phyloP scores from a whole-genome alignment of 495 filamentous ascomycete genomes.

The Rostrohypoxylon terebratum region DNA sequence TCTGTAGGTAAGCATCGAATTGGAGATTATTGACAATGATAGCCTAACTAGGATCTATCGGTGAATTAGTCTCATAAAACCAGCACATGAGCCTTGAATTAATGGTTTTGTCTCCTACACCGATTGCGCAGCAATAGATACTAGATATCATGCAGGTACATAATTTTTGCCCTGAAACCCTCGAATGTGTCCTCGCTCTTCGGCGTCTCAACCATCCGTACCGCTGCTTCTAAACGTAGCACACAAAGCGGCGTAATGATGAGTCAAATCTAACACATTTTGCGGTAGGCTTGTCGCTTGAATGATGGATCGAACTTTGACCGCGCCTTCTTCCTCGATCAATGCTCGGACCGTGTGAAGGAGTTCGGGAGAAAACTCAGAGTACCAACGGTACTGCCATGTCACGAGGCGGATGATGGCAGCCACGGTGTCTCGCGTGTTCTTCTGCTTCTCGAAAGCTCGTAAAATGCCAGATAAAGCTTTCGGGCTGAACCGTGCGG shows the following conservation, averaged over 20 bases:
- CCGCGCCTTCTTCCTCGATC: conserved; percentile 96
- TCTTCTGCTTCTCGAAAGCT: conserved; percentile 75
- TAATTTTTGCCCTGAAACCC: conserved; percentile 18
- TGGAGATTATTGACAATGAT: neutral
- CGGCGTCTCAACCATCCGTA: conserved; percentile 76
- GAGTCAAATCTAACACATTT: conserved; percentile 91
- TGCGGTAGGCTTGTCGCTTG: conserved; percentile 95
- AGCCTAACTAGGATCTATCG: neutral
- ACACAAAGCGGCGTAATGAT: conserved; percentile 94
- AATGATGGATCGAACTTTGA: conserved; percentile 96
- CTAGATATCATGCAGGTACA: conserved; percentile 42
- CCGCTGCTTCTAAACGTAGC: conserved; percentile 95
- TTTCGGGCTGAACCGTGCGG: conserved; percentile 87
- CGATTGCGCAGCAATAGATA: conserved; percentile 25
- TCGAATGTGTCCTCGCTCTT: neutral
- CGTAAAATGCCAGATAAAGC: conserved; percentile 86
- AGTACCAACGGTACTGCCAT: conserved; percentile 99
- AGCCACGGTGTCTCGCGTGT: conserved; percentile 79
- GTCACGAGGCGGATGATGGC: conserved; percentile 88
- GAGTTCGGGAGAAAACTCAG: conserved; percentile 95
- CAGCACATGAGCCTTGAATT: conserved; percentile 19
- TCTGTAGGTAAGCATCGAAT: neutral
- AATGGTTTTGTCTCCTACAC: conserved; percentile 14
- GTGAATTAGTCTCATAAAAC: neutral
- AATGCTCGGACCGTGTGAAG: conserved; percentile 87